phyloP scores from a whole-genome alignment of 2,329 filamentous ascomycete species.

The Cryphonectria naterciae region DNA sequence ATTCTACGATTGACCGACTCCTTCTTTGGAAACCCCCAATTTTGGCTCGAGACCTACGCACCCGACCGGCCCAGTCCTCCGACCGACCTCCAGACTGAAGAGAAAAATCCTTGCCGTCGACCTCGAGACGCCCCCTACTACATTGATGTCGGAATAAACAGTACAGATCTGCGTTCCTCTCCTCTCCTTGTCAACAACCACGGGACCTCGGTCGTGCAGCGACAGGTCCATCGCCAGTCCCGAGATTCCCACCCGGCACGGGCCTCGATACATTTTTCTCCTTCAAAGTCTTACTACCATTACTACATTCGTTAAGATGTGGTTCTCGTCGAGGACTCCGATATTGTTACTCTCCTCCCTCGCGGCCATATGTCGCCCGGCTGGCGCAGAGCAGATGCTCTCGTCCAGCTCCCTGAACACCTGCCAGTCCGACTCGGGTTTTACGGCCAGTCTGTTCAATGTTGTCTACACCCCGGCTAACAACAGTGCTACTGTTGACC shows the following conservation, averaged over 20 bases:
- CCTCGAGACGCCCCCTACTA: constrained; percentile 12
- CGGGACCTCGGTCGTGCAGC: constrained; percentile 23
- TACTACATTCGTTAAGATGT: constrained; percentile 45
- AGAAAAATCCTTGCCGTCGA: neutral
- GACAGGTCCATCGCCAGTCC: constrained; percentile 12
- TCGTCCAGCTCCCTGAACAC: constrained; percentile 82
- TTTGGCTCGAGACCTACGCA: constrained; percentile 5
- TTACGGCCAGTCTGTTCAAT: constrained; percentile 87
- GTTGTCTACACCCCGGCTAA: constrained; percentile 80
- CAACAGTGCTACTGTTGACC: constrained; percentile 70
- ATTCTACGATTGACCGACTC: constrained; percentile 17
- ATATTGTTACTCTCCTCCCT: constrained; percentile 51
- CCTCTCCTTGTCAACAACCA: constrained; percentile 12
- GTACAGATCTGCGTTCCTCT: constrained; percentile 8
- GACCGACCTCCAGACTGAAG: constrained; percentile 1
- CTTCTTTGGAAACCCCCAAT: constrained; percentile 1
- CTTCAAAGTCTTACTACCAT: neutral
- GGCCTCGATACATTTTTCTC: constrained; percentile 13
- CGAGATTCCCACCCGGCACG: constrained; percentile 12
- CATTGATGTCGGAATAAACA: constrained; percentile 26
- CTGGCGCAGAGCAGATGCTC: constrained; percentile 68
- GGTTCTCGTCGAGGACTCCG: constrained; percentile 50
- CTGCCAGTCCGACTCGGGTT: constrained; percentile 82
- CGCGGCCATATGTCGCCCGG: constrained; percentile 50
- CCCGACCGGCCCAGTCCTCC: constrained; percentile 12